phyloP scores from a whole-genome alignment of 108 stramenopile genomes.

The Nitzschia sp. region DNA sequence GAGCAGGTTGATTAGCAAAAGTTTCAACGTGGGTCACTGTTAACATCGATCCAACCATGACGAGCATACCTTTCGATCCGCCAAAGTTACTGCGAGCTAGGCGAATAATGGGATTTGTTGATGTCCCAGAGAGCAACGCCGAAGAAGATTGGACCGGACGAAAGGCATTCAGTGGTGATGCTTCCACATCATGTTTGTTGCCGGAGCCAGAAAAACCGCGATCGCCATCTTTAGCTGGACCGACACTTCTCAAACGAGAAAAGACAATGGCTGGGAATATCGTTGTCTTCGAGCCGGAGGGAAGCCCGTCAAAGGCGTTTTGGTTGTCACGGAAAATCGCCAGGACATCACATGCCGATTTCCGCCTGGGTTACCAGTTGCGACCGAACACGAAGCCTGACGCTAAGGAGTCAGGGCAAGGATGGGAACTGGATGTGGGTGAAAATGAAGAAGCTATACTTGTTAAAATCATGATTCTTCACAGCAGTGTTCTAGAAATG shows the following conservation, averaged over 20 bases:
- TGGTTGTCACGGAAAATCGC: conserved; percentile 34
- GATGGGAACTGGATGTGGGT: conserved; percentile 19
- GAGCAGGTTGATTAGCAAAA: too few relatives aligned
- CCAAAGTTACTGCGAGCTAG: conserved; percentile 15
- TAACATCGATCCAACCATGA: neutral
- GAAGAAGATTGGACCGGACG: conserved; percentile 10
- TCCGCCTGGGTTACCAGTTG: conserved; percentile 18
- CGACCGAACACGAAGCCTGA: conserved; percentile 2
- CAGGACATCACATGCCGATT: conserved; percentile 3
- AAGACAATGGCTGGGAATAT: conserved; percentile 30
- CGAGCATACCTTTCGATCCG: neutral
- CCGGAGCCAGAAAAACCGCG: too few relatives aligned
- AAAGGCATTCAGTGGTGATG: neutral
- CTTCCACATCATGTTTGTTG: neutral
- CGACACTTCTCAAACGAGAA: conserved; percentile 14
- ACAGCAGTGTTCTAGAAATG: conserved; percentile 14
- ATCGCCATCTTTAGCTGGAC: neutral
- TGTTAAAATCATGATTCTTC: conserved; percentile 7
- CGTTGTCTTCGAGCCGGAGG: conserved; percentile 12
- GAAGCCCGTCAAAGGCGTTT: conserved; percentile 14
- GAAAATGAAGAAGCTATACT: conserved; percentile 4
- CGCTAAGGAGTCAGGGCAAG: neutral
- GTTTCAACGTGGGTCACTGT: too few relatives aligned
- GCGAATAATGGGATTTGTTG: conserved; percentile 22
- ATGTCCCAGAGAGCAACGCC: conserved; percentile 15